Conservation (phyloP, 1,284 basidiomycete genomes). For the Ceraceosorus guamensis region DNA sequence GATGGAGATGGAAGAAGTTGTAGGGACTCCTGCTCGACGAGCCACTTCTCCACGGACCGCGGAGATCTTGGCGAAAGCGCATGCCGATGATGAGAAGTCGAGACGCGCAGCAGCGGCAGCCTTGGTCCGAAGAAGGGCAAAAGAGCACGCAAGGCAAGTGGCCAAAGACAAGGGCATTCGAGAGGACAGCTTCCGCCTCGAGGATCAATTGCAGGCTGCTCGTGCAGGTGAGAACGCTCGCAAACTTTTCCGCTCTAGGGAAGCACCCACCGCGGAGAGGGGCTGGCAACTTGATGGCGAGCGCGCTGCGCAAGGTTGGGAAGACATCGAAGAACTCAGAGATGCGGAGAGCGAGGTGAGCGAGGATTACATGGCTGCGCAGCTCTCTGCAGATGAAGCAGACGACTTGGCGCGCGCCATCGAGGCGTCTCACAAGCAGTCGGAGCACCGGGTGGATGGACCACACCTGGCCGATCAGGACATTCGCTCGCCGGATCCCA, state of each 20-base stretch:
- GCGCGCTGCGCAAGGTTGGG: no score
- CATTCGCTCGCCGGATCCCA: no score
- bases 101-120: slow-evolving; percentile 17
- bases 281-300: no score
- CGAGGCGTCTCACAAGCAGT: neutral
- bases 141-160: slow-evolving; percentile 30
- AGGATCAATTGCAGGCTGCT: slow-evolving; percentile 10
- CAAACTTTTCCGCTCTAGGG: neutral
- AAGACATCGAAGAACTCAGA: no score
- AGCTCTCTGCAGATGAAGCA: neutral
- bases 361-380: no score
- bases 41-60: neutral
- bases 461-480: no score
- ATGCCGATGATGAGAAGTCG: slow-evolving; percentile 23
- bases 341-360: no score
- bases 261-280: no score
- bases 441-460: neutral
- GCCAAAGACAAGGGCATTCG: slow-evolving; percentile 24
- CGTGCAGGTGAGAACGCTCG: neutral
- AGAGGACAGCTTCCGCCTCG: slow-evolving; percentile 18
- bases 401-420: neutral
- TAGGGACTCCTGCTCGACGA: neutral
- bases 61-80: neutral
- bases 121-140: slow-evolving; percentile 27
- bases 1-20: slow-evolving; percentile 39